Percentiles rank a stretch among this genome's conserved stretches.
These are phyloP conservation scores for Boletus coccyginus DNA, from an alignment of 768 basidiomycete species.

Conservation along the genomic window DNA sequence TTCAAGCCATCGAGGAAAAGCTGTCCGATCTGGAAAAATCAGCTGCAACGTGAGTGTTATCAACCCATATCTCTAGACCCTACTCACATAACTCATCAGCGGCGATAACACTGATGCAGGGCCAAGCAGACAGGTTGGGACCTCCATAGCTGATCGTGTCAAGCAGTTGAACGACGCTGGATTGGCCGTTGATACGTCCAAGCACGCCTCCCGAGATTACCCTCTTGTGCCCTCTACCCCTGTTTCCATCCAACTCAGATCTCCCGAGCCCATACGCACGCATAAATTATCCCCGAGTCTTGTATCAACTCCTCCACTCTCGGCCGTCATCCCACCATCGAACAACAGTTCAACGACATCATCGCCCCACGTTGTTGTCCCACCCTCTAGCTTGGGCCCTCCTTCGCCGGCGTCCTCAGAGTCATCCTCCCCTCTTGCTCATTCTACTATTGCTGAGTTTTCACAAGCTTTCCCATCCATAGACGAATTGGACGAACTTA, in stretches of 20 bases:
- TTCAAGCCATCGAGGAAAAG: slow-evolving; percentile 44
- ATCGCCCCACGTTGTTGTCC: slow-evolving; percentile 65
- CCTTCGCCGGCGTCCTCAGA: slow-evolving; percentile 73
- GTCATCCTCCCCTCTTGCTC: slow-evolving; percentile 54
- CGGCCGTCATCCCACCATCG: slow-evolving; percentile 17
- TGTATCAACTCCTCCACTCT: slow-evolving; percentile 26
- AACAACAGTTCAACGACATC: slow-evolving; percentile 35
- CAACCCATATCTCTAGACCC: slow-evolving; percentile 1
- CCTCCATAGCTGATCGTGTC: slow-evolving; percentile 79
- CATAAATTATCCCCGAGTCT: slow-evolving; percentile 41
- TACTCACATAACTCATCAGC: slow-evolving; percentile 16
- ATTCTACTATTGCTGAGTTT: slow-evolving; percentile 53
- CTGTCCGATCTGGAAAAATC: slow-evolving; percentile 46
- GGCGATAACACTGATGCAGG: slow-evolving; percentile 25
- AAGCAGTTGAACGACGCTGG: slow-evolving; percentile 73
- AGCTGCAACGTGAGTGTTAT: slow-evolving; percentile 27
- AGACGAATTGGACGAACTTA: slow-evolving; percentile 65
- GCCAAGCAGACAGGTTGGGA: slow-evolving; percentile 48
- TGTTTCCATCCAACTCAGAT: slow-evolving; percentile 23
- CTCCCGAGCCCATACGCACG: slow-evolving; percentile 31
- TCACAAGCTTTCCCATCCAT: slow-evolving; percentile 71
- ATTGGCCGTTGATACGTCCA: slow-evolving; percentile 53
- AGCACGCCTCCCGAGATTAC: slow-evolving; percentile 57
- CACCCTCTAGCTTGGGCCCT: slow-evolving; percentile 68
- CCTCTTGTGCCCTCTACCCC: slow-evolving; percentile 36